These are phyloP conservation scores for Phytopythium chamaehyphon DNA, from an alignment of 352 stramenopile species.

Conservation along the genomic window DNA sequence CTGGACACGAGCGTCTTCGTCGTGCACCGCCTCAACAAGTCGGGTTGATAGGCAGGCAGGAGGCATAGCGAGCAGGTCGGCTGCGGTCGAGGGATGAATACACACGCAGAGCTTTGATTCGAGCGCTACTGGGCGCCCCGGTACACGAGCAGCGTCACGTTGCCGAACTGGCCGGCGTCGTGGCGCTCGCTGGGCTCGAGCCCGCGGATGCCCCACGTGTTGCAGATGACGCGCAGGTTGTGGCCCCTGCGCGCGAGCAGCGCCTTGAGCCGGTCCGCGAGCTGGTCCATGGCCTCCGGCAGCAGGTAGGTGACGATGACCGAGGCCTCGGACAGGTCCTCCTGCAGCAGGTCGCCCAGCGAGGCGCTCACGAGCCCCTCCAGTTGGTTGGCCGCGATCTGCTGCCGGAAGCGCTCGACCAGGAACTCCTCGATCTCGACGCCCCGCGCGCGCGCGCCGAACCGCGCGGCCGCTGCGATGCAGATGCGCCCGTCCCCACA, in stretches of 20 bases:
- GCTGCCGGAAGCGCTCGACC: conserved; percentile 36
- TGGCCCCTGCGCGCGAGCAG: conserved; percentile 26
- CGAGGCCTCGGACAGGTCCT: conserved; percentile 45
- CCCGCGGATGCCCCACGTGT: conserved; percentile 50
- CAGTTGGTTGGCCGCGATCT: conserved; percentile 30
- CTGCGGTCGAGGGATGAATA: too few relatives aligned
- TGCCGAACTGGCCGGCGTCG: conserved; percentile 34
- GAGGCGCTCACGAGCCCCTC: conserved; percentile 39
- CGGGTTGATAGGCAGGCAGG: conserved; percentile 22
- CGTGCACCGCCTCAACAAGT: conserved; percentile 81
- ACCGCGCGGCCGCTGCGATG: conserved; percentile 39
- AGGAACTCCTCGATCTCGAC: conserved; percentile 58
- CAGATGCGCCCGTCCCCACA: conserved; percentile 59
- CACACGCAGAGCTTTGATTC: too few relatives aligned
- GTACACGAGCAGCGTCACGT: conserved; percentile 54
- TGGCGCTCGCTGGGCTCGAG: conserved; percentile 25
- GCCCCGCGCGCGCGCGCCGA: conserved; percentile 36
- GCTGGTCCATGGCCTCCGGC: conserved; percentile 39
- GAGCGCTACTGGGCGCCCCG: conserved; percentile 9
- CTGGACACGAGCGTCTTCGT: conserved; percentile 87
- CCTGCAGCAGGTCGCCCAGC: conserved; percentile 42
- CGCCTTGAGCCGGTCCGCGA: conserved; percentile 32
- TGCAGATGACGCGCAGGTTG: conserved; percentile 54
- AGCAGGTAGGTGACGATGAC: conserved; percentile 61
- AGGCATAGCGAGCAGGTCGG: too few relatives aligned